Base-by-base conservation (phyloP, 345 rosid genomes). In the Eucalyptus pumila region DNA sequence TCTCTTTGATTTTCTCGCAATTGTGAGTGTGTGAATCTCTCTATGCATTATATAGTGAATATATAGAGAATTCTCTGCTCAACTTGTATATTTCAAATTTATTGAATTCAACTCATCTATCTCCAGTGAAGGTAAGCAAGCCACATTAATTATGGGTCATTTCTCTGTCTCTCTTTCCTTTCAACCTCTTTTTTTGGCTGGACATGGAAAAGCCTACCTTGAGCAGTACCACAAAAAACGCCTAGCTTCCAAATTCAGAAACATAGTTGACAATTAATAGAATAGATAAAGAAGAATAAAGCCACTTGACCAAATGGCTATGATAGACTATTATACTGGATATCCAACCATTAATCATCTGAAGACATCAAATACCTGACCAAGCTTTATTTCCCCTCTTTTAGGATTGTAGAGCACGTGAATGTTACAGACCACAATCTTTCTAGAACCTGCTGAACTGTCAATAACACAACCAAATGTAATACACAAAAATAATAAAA, bases 341-440 rank as follows among this genome's bases (percentile, higher is more conserved):
- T 32, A 85, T 83, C 62, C 42, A 17, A 86, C 34, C 52, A 24
- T n/a, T 19, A 34, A 32, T 58, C 45, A 72, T 76, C 54, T 42
- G 85, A 60, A 89, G 48, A 89, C n/a, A 76, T 86, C 52, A 86
- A 88, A 65, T 95, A 97, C 99, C 99, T 97, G 98, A 88, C 99
- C 99, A 87, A 97, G 94, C 93, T 97, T 97, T 87, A 95, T 96
- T 90, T 97, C 99, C 89, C 99, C 99, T 92, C 99, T 94, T 94
- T 58, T 97, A 80, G 99, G 99, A 94, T 97, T 97, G 95, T 93
- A 97, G 76, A 97, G 96, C 88, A 96, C 99, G 34, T 97, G 99
- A 90, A 96, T 95, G 93, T 96, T 97, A 91, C 99, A 97, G 83
- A 97, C 47, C 86, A 95, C 96, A 86, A 97, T 96, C 90, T 93